Percentiles rank a stretch among this genome's conserved stretches.
Conservation (phyloP, 305 asterid genomes). For the Andrographis paniculata region DNA sequence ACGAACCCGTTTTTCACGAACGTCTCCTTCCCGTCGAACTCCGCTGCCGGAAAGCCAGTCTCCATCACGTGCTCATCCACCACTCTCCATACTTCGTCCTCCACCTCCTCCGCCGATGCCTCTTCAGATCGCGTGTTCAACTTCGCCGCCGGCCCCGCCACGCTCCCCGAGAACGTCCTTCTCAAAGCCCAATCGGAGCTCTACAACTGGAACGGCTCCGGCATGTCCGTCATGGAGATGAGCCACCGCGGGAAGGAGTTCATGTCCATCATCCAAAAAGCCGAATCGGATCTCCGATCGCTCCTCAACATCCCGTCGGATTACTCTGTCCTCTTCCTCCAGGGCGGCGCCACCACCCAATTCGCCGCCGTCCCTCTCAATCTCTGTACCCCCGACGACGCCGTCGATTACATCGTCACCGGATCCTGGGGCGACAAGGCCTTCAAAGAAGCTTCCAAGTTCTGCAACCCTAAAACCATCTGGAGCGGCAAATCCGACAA, state of each 20-base stretch:
- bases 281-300: constrained; percentile 78
- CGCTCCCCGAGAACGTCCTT: constrained; percentile 78
- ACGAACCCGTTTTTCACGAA: constrained; percentile 4
- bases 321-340: constrained; percentile 70
- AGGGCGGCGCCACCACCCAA: constrained; percentile 77
- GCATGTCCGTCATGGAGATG: constrained; percentile 99
- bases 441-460: constrained; percentile 54
- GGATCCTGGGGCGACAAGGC: neutral
- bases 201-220: constrained; percentile 70
- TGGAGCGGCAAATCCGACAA: constrained; percentile 82
- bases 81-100: neutral
- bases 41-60: constrained; percentile 5
- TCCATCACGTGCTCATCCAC: constrained; percentile 18
- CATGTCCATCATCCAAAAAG: constrained; percentile 78
- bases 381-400: neutral
- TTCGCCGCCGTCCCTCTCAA: constrained; percentile 20
- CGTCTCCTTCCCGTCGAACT: constrained; percentile 9
- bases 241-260: constrained; percentile 95
- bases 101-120: neutral
- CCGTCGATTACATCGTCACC: constrained; percentile 1
- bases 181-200: constrained; percentile 80
- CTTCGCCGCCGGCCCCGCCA: constrained; percentile 89
- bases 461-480: constrained; percentile 48
- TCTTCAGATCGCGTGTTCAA: constrained; percentile 12
- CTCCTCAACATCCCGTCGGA: constrained; percentile 32